Percentiles rank a stretch among this genome's conserved stretches.
Evolutionary conservation across 2,329 filamentous ascomycete species (phyloP).

Genomic region (Scytalidium sp.): DNA sequence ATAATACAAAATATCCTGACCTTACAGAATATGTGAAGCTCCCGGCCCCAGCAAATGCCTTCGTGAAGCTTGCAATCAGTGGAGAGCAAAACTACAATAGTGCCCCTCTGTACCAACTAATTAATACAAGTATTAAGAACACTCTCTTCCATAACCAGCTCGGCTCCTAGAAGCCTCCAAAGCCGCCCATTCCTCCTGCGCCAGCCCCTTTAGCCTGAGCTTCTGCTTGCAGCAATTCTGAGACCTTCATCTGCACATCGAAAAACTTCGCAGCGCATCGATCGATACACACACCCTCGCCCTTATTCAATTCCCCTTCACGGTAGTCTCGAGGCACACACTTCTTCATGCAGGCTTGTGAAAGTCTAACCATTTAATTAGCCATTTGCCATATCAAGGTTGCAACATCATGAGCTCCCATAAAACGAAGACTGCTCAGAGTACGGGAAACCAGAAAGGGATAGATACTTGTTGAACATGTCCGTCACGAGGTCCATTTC

Average conservation of each 20-base stretch:
- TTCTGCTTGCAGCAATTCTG: conserved; percentile 92
- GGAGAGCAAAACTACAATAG: neutral
- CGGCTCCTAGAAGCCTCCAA: conserved; percentile 40
- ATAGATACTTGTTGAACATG: conserved; percentile 88
- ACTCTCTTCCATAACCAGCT: neutral
- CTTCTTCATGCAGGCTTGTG: conserved; percentile 88
- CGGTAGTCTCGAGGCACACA: conserved; percentile 92
- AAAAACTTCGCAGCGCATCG: conserved; percentile 98
- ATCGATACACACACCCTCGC: conserved; percentile 96
- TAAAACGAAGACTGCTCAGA: neutral
- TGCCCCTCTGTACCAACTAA: neutral
- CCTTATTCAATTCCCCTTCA: conserved; percentile 96
- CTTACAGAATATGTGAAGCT: neutral
- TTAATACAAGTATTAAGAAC: neutral
- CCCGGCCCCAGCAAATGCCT: neutral
- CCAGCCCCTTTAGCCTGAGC: conserved; percentile 63
- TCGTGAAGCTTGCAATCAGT: neutral
- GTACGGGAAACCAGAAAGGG: conserved; percentile 3
- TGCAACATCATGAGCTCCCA: no score
- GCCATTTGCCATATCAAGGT: no score
- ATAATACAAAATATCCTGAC: neutral
- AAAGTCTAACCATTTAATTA: no score
- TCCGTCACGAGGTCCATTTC: conserved; percentile 98
- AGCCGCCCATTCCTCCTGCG: conserved; percentile 44
- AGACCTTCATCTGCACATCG: conserved; percentile 96